Base-by-base conservation (phyloP, 176 grass and related monocot species). In the Phragmites australis region DNA sequence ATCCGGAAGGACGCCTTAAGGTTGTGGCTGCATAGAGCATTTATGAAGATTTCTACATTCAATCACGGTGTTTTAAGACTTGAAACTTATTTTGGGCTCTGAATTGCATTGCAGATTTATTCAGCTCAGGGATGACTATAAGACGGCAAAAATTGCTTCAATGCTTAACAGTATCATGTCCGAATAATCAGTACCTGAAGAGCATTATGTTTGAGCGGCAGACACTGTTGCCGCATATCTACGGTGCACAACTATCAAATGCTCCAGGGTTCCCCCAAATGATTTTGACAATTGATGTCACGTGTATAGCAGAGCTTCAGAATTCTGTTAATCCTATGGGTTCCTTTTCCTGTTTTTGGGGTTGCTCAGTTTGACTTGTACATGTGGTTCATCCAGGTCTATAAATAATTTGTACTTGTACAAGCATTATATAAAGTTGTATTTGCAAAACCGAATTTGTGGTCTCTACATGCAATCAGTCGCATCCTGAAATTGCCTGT, bases 71-170 rank as follows among this genome's bases (percentile, higher is more conserved):
- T 70, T 23, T 58, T 74, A 27, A 22, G 19, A 27, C 32, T 31
- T 69, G 42, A 30, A 27, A 70, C 5, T 59, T 54, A 8, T 56
- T 85, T 25, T 12, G 6, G 62, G 10, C 21, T 64, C 61, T 37
- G 72, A 81, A 74, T 83, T 92, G 31, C 63, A 92, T 90, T 88
- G 42, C 82, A 99, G 96, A 77, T 99, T 99, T 60, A 99, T 95
- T 88, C 96, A 93, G 89, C 86, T 99, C 45, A 89, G 96, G 66
- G 96, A 99, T 54, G 96, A 99, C 71, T 99, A 93, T 67, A 99
- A 99, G 82, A 86, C 92, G 0, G 90, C 96, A 22, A 99, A 99
- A 83, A 95, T 99, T 23, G 83, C 96, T 76, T 86, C 96, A 8
- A 99, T 92, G 93, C 85, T 99, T 26, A 94, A 88, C 81, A 91